A percentile compares a stretch with the other conserved stretches of the same genome.
phyloP scores from a whole-genome alignment of 2,329 filamentous ascomycete species.

The Trichoderma sp. region DNA sequence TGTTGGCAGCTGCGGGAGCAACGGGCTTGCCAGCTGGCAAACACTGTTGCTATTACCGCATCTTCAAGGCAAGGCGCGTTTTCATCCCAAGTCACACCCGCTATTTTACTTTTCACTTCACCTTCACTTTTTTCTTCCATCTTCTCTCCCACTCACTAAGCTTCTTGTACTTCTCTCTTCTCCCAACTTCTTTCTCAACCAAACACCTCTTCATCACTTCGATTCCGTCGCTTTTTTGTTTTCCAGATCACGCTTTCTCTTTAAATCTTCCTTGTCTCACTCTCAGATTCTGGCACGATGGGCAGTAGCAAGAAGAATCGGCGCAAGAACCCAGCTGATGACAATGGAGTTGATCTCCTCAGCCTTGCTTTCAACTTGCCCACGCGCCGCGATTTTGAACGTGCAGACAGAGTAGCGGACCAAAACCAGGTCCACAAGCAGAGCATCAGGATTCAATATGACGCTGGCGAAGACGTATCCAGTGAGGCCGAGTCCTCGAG shows the following conservation, averaged over 20 bases:
- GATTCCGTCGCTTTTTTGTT: background rate
- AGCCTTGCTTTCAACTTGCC: conserved; percentile 25
- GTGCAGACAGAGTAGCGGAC: background rate
- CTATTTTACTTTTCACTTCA: background rate
- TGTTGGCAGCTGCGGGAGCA: background rate
- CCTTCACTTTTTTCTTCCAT: background rate
- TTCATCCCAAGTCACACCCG: background rate
- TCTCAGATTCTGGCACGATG: conserved; percentile 18
- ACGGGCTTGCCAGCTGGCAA: conserved; percentile 21
- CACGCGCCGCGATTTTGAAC: conserved; percentile 22
- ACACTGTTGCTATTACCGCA: background rate
- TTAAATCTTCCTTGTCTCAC: background rate
- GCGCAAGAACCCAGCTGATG: conserved; percentile 6
- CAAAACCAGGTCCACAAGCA: background rate
- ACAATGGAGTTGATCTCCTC: conserved; percentile 23
- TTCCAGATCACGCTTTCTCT: background rate
- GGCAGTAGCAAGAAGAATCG: conserved; percentile 20
- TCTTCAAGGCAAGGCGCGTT: background rate
- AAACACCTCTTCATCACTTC: background rate
- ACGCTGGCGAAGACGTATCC: conserved; percentile 18
- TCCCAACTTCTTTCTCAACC: background rate
- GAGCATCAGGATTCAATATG: conserved; percentile 3
- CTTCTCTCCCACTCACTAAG: background rate
- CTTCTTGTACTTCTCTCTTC: background rate
- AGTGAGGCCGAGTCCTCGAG: background rate